Percentiles rank a stretch among this genome's conserved stretches.
These are phyloP conservation scores for Colletotrichum somersetense DNA, from an alignment of 2,329 filamentous ascomycete genomes.

Conservation along the genomic window DNA sequence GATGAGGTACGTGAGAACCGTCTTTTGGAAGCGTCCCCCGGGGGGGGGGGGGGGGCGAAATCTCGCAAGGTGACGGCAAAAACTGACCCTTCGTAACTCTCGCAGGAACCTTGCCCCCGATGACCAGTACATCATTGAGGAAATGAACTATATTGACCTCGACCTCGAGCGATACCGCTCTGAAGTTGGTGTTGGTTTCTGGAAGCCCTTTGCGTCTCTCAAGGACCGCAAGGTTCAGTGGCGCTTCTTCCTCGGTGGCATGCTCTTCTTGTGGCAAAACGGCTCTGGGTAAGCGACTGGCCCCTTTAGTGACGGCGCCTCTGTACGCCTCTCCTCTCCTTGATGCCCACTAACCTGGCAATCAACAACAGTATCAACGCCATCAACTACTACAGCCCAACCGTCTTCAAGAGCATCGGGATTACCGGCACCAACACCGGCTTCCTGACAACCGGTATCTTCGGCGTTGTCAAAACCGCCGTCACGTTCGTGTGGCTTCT, in stretches of 20 bases:
- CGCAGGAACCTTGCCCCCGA: constrained; percentile 60
- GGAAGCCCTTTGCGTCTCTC: constrained; percentile 75
- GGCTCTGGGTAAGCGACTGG: constrained; percentile 55
- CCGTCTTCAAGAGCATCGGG: constrained; percentile 71
- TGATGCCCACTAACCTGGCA: constrained; percentile 6
- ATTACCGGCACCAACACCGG: constrained; percentile 59
- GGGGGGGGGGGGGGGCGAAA: too few species aligned
- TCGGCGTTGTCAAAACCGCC: constrained; percentile 80
- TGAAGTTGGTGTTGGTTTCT: constrained; percentile 78
- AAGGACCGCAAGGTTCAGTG: constrained; percentile 71
- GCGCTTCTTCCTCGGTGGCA: constrained; percentile 79
- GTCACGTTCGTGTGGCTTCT: constrained; percentile 78
- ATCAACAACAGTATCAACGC: constrained; percentile 74
- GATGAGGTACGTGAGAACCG: constrained; percentile 56
- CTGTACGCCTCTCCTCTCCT: constrained; percentile 10
- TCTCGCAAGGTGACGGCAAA: background rate
- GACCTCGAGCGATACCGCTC: constrained; percentile 74
- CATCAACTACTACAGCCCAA: constrained; percentile 81
- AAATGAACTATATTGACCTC: constrained; percentile 77
- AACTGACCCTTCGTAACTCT: constrained; percentile 48
- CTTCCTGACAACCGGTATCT: constrained; percentile 77
- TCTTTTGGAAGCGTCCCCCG: background rate
- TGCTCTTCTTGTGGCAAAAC: constrained; percentile 86
- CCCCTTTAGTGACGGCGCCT: background rate
- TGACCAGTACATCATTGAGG: constrained; percentile 78